These are phyloP conservation scores for Serendipita sp. DNA, from an alignment of 768 basidiomycete genomes.

Conservation along the genomic window DNA sequence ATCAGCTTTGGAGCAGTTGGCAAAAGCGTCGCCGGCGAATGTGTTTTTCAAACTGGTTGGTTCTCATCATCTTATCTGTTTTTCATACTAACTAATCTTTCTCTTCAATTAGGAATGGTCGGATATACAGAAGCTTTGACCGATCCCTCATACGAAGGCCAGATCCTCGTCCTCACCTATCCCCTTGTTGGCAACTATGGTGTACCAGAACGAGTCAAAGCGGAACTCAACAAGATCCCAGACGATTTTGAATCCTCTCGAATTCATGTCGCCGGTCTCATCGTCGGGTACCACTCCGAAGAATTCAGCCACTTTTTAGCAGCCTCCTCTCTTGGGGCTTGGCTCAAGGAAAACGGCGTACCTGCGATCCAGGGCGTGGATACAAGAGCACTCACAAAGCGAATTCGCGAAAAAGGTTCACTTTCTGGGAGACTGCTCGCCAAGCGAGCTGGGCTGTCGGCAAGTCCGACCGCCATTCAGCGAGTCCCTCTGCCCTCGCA, in stretches of 20 bases:
- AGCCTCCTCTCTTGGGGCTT: slow-evolving; percentile 65
- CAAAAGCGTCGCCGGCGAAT: slow-evolving; percentile 90
- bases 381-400: slow-evolving; percentile 92
- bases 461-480: not conserved
- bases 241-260: slow-evolving; percentile 83
- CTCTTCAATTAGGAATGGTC: slow-evolving; percentile 68
- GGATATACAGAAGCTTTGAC: slow-evolving; percentile 97
- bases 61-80: slow-evolving; percentile 8
- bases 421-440: slow-evolving; percentile 78
- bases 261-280: slow-evolving; percentile 82
- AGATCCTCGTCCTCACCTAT: slow-evolving; percentile 94
- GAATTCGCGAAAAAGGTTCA: slow-evolving; percentile 83
- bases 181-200: slow-evolving; percentile 96
- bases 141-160: slow-evolving; percentile 95
- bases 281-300: slow-evolving; percentile 86
- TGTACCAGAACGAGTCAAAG: slow-evolving; percentile 53
- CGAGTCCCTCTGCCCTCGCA: not conserved
- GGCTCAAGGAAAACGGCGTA: slow-evolving; percentile 84
- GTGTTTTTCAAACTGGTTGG: slow-evolving; percentile 98
- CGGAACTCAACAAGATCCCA: slow-evolving; percentile 38
- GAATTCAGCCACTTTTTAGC: slow-evolving; percentile 93
- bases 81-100: slow-evolving; percentile 9
- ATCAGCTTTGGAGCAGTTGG: slow-evolving; percentile 85
- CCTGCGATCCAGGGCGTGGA: slow-evolving; percentile 94
- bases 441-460: slow-evolving; percentile 28